Evolutionary conservation across 768 basidiomycete species (phyloP).

Genomic region (Lactarius trivialis): DNA sequence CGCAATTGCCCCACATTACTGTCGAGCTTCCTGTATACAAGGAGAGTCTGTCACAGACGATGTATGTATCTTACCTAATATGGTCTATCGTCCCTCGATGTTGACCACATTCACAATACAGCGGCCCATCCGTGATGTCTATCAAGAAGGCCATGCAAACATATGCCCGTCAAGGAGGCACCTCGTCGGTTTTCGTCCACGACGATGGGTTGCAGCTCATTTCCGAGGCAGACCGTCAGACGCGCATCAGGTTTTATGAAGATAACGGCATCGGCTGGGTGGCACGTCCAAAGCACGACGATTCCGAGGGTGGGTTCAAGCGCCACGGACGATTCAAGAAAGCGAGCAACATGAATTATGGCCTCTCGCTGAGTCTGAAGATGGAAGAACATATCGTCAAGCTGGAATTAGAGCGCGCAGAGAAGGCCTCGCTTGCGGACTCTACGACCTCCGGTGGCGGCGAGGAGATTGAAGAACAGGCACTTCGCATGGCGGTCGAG

Average conservation of each 20-base stretch:
- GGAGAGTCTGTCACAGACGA: conserved; percentile 73
- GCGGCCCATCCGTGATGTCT: conserved; percentile 67
- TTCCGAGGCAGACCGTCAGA: conserved; percentile 51
- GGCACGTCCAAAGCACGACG: conserved; percentile 68
- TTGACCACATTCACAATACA: conserved; percentile 28
- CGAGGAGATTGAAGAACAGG: conserved; percentile 62
- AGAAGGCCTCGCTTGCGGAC: conserved; percentile 31
- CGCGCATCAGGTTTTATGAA: conserved; percentile 67
- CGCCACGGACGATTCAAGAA: conserved; percentile 92
- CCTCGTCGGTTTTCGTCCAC: conserved; percentile 71
- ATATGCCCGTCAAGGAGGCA: conserved; percentile 87
- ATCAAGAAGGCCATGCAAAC: conserved; percentile 84
- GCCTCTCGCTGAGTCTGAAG: conserved; percentile 57
- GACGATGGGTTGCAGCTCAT: conserved; percentile 79
- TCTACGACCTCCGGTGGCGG: conserved; percentile 33
- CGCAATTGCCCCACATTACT: conserved; percentile 64
- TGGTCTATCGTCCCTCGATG: background rate
- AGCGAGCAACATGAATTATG: conserved; percentile 89
- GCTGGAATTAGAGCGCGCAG: conserved; percentile 39
- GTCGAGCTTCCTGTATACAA: conserved; percentile 88
- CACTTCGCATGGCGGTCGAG: conserved; percentile 67
- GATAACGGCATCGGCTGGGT: conserved; percentile 79
- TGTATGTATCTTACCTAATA: conserved; percentile 51
- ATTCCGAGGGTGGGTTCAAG: conserved; percentile 57
- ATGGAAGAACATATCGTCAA: conserved; percentile 44